phyloP scores from a whole-genome alignment of 768 basidiomycete species.

The Krasilnikovozyma curviuscula region DNA sequence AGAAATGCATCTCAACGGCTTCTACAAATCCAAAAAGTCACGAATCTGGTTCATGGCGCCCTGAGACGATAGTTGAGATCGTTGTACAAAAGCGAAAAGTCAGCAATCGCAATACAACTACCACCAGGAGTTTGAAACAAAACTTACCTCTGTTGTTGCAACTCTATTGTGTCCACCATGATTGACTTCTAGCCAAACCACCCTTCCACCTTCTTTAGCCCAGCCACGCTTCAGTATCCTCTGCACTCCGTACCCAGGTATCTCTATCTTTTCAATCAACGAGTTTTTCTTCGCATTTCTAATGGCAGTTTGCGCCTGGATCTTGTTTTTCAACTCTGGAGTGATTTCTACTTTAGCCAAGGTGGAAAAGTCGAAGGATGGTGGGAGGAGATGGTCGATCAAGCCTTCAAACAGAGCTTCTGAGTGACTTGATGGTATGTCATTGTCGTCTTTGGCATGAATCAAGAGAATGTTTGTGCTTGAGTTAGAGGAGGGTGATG shows the following conservation, averaged over 20 bases:
- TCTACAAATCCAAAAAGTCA: too few relatives aligned
- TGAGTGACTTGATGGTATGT: slow-evolving; percentile 5
- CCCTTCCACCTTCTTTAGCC: background rate
- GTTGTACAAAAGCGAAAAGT: too few relatives aligned
- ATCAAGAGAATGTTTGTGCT: slow-evolving; percentile 3
- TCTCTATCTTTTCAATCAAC: background rate
- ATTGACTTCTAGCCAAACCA: slow-evolving; percentile 5
- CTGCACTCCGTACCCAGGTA: slow-evolving; percentile 4
- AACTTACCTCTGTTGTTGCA: too few relatives aligned
- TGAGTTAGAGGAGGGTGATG: background rate
- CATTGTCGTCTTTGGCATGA: slow-evolving; percentile 6
- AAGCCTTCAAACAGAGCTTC: background rate
- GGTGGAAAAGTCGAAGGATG: too few relatives aligned
- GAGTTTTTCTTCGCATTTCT: background rate
- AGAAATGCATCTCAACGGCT: too few relatives aligned
- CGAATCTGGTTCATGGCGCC: too few relatives aligned
- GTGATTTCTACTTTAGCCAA: background rate
- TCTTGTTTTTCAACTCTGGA: background rate
- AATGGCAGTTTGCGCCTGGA: too few relatives aligned
- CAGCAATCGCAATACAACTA: too few relatives aligned
- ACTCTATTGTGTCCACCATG: slow-evolving; percentile 9
- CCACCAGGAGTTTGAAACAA: too few relatives aligned
- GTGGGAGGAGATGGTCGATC: background rate
- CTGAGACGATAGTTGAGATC: too few relatives aligned
- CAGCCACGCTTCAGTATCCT: background rate